Evolutionary conservation across 768 basidiomycete genomes (phyloP).

Genomic region (Tremella yokohamensis): DNA sequence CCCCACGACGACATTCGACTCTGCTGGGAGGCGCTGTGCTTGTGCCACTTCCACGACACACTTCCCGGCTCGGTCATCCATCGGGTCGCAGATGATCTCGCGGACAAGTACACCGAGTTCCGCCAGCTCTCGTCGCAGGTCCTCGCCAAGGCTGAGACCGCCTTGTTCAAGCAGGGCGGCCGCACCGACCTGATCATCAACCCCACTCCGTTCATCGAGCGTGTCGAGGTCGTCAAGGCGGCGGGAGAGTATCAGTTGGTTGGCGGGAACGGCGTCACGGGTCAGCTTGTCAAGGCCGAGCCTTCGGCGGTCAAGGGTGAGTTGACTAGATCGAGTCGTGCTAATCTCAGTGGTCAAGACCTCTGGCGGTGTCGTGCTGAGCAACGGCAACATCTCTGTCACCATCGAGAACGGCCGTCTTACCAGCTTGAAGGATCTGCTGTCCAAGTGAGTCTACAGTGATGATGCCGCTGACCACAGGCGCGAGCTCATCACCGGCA

Average conservation of each 20-base stretch:
- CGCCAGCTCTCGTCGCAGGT: constrained; percentile 62
- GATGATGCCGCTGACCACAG: constrained; percentile 50
- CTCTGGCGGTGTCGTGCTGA: constrained; percentile 66
- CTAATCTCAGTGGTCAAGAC: constrained; percentile 55
- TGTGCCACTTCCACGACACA: constrained; percentile 58
- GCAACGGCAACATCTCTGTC: constrained; percentile 68
- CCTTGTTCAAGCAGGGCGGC: constrained; percentile 53
- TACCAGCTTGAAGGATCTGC: constrained; percentile 69
- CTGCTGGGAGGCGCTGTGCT: constrained; percentile 81
- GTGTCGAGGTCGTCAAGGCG: constrained; percentile 57
- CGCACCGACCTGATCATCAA: constrained; percentile 66
- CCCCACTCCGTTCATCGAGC: constrained; percentile 66
- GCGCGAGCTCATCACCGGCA: constrained; percentile 73
- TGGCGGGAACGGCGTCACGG: no score
- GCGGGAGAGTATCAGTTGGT: no score
- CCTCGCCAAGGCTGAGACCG: constrained; percentile 69
- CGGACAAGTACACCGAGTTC: constrained; percentile 74
- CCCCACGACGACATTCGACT: constrained; percentile 71
- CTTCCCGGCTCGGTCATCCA: constrained; percentile 65
- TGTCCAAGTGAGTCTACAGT: constrained; percentile 55
- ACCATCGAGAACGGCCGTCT: constrained; percentile 79
- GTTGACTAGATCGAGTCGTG: neutral
- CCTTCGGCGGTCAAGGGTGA: neutral
- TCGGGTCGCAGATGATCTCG: constrained; percentile 85
- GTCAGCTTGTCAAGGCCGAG: no score